Evolutionary conservation across 495 filamentous ascomycete genomes (phyloP).

Genomic region (Aspergillus sclerotioniger): DNA sequence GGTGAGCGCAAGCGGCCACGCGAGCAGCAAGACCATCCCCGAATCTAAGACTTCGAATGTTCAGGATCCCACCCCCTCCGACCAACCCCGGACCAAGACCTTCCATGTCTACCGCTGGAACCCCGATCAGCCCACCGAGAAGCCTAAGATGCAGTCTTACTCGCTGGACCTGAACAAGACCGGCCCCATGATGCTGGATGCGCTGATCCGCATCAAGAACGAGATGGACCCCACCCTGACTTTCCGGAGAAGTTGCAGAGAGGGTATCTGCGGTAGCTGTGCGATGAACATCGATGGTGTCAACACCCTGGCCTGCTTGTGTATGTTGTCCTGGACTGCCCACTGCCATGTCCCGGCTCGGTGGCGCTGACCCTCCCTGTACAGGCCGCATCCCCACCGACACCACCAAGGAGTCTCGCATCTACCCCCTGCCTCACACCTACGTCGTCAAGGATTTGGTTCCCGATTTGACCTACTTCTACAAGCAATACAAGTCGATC

Average conservation of each 20-base stretch:
- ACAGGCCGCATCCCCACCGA: slow-evolving; percentile 92
- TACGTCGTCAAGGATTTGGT: slow-evolving; percentile 99
- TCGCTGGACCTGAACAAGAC: slow-evolving; percentile 96
- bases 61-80: slow-evolving; percentile 53
- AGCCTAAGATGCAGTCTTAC: slow-evolving; percentile 94
- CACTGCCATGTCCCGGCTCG: neutral
- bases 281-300: slow-evolving; percentile 99
- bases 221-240: slow-evolving; percentile 95
- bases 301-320: slow-evolving; percentile 95
- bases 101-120: slow-evolving; percentile 99
- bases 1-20: slow-evolving; percentile 33
- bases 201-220: slow-evolving; percentile 97
- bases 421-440: slow-evolving; percentile 97
- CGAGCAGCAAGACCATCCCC: slow-evolving; percentile 31
- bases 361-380: slow-evolving; percentile 11
- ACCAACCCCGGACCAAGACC: slow-evolving; percentile 72
- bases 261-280: slow-evolving; percentile 97
- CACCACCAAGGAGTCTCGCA: slow-evolving; percentile 75
- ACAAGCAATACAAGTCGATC: slow-evolving; percentile 99
- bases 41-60: slow-evolving; percentile 52
- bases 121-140: slow-evolving; percentile 82
- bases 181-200: slow-evolving; percentile 96
- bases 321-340: slow-evolving; percentile 55
- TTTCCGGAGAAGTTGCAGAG: slow-evolving; percentile 90
- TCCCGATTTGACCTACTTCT: slow-evolving; percentile 95